These are phyloP conservation scores for Alnus rubra DNA, from an alignment of 306 rosid genomes.

Conservation along the genomic window DNA sequence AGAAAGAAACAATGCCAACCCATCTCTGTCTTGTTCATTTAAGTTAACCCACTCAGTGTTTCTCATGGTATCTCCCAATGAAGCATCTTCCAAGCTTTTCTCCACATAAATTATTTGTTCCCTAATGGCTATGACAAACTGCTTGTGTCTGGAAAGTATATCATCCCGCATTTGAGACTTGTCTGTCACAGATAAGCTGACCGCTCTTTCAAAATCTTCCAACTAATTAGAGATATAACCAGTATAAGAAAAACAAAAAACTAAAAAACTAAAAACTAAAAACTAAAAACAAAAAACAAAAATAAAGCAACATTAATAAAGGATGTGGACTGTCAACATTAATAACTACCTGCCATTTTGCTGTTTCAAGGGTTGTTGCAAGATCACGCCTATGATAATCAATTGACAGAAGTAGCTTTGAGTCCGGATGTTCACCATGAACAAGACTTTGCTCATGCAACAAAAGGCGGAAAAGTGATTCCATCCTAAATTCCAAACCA, in stretches of 20 bases:
- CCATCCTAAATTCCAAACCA: slow-evolving; percentile 33
- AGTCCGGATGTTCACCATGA: slow-evolving; percentile 30
- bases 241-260: not conserved
- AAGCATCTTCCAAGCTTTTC: slow-evolving; percentile 29
- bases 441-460: slow-evolving; percentile 36
- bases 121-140: slow-evolving; percentile 40
- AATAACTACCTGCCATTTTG: slow-evolving; percentile 43
- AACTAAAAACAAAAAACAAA: not conserved
- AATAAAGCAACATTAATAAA: not conserved
- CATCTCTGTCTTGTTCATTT: slow-evolving; percentile 43
- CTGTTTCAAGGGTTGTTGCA: slow-evolving; percentile 39
- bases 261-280: too few relatives aligned
- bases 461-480: slow-evolving; percentile 35
- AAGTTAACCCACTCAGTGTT: slow-evolving; percentile 28
- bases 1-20: slow-evolving; percentile 41
- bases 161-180: slow-evolving; percentile 31
- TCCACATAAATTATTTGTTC: slow-evolving; percentile 40
- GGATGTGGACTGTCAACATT: not conserved
- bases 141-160: slow-evolving; percentile 32
- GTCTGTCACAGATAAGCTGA: slow-evolving; percentile 24
- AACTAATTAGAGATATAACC: slow-evolving; percentile 29
- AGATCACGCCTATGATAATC: slow-evolving; percentile 44
- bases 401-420: slow-evolving; percentile 26
- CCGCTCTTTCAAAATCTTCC: slow-evolving; percentile 52
- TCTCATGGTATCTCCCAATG: slow-evolving; percentile 24